Evolutionary conservation across 2,329 filamentous ascomycete genomes (phyloP).

Genomic region (Phoma sp.): DNA sequence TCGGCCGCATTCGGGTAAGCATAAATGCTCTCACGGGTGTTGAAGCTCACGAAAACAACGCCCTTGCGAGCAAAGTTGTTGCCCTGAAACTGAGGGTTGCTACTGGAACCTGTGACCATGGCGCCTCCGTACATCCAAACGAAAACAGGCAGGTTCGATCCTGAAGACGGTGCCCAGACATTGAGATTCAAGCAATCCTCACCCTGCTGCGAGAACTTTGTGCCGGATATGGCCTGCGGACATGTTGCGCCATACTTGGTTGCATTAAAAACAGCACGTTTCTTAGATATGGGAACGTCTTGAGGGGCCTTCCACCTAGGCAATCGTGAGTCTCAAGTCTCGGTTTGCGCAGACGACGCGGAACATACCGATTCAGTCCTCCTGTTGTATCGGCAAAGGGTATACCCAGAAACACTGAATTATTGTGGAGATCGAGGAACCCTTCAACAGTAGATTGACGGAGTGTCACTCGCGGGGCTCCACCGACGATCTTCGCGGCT

Average conservation of each 20-base stretch:
- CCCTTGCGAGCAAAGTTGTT: conserved; percentile 46
- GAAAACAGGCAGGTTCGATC: conserved; percentile 39
- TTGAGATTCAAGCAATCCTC: conserved; percentile 53
- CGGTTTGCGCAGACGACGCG: no score
- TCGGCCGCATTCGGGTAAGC: conserved; percentile 53
- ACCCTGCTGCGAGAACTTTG: conserved; percentile 28
- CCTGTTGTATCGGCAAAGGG: conserved; percentile 36
- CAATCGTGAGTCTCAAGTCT: not conserved
- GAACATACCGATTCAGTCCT: conserved; percentile 29
- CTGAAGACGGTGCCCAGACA: conserved; percentile 30
- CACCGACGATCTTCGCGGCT: conserved; percentile 10
- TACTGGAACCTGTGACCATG: conserved; percentile 52
- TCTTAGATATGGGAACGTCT: conserved; percentile 17
- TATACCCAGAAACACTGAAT: conserved; percentile 33
- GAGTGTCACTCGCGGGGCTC: conserved; percentile 21
- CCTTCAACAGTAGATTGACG: conserved; percentile 26
- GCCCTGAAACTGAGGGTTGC: conserved; percentile 53
- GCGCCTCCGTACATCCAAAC: conserved; percentile 56
- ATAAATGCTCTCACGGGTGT: conserved; percentile 46
- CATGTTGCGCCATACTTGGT: conserved; percentile 33
- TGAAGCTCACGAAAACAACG: conserved; percentile 36
- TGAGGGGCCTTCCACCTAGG: conserved; percentile 31
- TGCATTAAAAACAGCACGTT: conserved; percentile 24
- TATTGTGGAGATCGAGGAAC: conserved; percentile 27
- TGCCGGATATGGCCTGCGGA: conserved; percentile 33